Percentiles rank a stretch among this genome's conserved stretches.
Conservation (phyloP, 371 early-diverging fungal species). For the Mucor lusitanicus region DNA sequence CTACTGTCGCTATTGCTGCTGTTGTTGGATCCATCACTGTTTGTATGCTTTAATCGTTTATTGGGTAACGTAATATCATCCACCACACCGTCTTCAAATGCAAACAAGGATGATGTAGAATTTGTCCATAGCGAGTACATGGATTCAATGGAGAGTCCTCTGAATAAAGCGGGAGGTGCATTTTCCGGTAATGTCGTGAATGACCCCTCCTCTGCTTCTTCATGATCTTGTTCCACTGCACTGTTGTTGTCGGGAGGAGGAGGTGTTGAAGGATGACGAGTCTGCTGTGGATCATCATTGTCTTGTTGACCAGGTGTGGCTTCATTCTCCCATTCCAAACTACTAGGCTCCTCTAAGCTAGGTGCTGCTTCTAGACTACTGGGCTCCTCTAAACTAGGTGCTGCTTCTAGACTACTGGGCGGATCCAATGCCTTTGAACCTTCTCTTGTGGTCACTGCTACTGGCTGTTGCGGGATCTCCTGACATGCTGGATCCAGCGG, state of each 20-base stretch:
- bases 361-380: not conserved
- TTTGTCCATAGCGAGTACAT: constrained; percentile 21
- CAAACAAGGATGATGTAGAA: not conserved
- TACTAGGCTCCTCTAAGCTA: not conserved
- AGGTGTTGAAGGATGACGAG: not conserved
- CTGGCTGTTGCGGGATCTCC: not conserved
- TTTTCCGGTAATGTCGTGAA: not conserved
- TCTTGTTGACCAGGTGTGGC: too few species aligned
- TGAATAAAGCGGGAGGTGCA: not conserved
- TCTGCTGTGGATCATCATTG: not conserved
- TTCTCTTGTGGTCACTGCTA: not conserved
- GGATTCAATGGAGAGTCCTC: constrained; percentile 19
- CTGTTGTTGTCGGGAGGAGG: too few species aligned
- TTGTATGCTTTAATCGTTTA: constrained; percentile 2
- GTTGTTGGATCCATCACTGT: not conserved
- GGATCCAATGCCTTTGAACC: not conserved
- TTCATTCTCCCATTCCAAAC: not conserved
- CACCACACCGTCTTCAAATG: not conserved
- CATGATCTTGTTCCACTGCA: not conserved
- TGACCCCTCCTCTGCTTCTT: not conserved
- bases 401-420: not conserved
- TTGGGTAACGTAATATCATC: not conserved
- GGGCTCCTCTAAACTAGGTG: not conserved
- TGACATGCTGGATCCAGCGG: not conserved
- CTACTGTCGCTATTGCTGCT: too few species aligned